These are phyloP conservation scores for Cubamyces sp. DNA, from an alignment of 768 basidiomycete species.

Conservation along the genomic window DNA sequence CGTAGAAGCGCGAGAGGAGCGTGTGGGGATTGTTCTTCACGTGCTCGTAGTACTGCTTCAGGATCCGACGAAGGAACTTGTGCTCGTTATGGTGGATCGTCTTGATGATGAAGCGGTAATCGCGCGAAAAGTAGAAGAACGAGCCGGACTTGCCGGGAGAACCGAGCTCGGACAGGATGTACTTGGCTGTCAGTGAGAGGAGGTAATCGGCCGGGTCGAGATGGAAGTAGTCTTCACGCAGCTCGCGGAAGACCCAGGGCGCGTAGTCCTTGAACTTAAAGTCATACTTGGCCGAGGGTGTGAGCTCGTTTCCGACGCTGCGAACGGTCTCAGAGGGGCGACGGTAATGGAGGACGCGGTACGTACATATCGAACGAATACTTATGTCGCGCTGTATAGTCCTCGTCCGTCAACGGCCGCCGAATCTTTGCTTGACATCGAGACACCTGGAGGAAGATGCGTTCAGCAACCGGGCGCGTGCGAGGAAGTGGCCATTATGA, in stretches of 20 bases:
- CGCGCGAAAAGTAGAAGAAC: constrained; percentile 98
- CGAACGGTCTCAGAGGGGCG: constrained; percentile 9
- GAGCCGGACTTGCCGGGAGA: constrained; percentile 98
- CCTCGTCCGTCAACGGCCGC: constrained; percentile 80
- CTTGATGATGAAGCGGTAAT: constrained; percentile 99
- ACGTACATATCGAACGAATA: constrained; percentile 96
- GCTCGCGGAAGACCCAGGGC: constrained; percentile 94
- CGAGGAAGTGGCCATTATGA: constrained; percentile 20
- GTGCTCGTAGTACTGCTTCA: constrained; percentile 84
- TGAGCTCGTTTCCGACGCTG: constrained; percentile 96
- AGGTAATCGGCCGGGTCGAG: constrained; percentile 98
- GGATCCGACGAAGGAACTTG: constrained; percentile 86
- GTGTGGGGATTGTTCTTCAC: constrained; percentile 92
- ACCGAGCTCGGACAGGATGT: constrained; percentile 96
- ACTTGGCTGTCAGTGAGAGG: constrained; percentile 93
- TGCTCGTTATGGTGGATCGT: constrained; percentile 95
- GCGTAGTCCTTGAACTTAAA: constrained; percentile 99
- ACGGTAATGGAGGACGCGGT: neutral
- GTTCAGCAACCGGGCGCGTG: neutral
- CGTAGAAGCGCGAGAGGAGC: constrained; percentile 92
- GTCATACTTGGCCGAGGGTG: constrained; percentile 97
- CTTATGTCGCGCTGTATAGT: constrained; percentile 89
- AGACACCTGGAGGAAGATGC: constrained; percentile 66
- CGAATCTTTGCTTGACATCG: constrained; percentile 95
- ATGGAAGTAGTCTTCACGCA: constrained; percentile 93